phyloP scores from a whole-genome alignment of 139 green algal genomes.

The Choricystis sp. region DNA sequence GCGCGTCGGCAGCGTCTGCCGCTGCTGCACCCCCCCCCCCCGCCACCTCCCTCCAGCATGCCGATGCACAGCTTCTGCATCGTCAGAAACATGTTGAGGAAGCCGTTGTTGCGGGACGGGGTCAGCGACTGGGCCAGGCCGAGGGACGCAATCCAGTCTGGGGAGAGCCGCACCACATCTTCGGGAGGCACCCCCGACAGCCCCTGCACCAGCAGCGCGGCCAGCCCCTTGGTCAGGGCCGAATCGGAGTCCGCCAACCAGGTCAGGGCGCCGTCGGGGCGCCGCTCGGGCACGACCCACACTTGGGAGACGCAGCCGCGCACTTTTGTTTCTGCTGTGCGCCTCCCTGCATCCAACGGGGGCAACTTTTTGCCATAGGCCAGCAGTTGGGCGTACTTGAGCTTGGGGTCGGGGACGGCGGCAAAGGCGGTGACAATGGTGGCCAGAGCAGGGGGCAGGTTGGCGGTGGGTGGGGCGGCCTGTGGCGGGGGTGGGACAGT shows the following conservation, averaged over 20 bases:
- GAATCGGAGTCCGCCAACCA: slow-evolving; percentile 92
- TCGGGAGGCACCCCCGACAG: slow-evolving; percentile 63
- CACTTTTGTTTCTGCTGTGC: slow-evolving; percentile 82
- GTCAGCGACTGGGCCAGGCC: slow-evolving; percentile 90
- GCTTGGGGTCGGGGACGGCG: slow-evolving; percentile 56
- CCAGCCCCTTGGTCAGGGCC: slow-evolving; percentile 88
- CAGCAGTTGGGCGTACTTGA: slow-evolving; percentile 95
- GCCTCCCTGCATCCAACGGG: slow-evolving; percentile 35
- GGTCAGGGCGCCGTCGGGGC: slow-evolving; percentile 54
- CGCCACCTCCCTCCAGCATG: slow-evolving; percentile 13
- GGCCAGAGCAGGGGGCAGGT: slow-evolving; percentile 39
- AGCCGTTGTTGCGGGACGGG: slow-evolving; percentile 94
- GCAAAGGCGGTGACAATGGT: slow-evolving; percentile 63
- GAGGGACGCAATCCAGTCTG: slow-evolving; percentile 78
- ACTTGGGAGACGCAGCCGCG: slow-evolving; percentile 86
- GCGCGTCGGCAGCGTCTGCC: background rate
- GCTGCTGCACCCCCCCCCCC: background rate
- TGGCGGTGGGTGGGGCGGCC: background rate
- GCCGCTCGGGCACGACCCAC: slow-evolving; percentile 73
- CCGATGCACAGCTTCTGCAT: slow-evolving; percentile 73
- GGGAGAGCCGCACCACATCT: slow-evolving; percentile 34
- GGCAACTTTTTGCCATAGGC: slow-evolving; percentile 88
- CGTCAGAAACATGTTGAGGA: slow-evolving; percentile 87
- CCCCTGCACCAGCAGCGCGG: slow-evolving; percentile 77
- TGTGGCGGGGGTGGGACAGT: too few relatives aligned